These are phyloP conservation scores for Diplodia corticola DNA, from an alignment of 2,329 filamentous ascomycete genomes.

Conservation along the genomic window DNA sequence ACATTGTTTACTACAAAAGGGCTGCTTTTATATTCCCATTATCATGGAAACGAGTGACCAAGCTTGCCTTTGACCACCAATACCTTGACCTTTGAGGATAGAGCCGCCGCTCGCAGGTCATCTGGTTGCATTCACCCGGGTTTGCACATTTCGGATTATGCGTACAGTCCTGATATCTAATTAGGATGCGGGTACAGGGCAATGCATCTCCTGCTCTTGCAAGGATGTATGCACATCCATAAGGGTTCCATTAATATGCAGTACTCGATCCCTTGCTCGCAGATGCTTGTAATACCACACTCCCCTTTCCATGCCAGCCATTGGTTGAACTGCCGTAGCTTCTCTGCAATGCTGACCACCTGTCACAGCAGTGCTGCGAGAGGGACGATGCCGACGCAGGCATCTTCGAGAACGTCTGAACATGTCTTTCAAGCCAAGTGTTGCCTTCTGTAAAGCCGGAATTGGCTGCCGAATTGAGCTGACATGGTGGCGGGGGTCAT, in stretches of 20 bases:
- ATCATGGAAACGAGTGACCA: no score
- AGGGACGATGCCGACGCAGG: no score
- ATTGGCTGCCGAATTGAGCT: background rate
- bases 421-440: background rate
- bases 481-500: no score
- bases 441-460: background rate
- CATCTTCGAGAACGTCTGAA: background rate
- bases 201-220: background rate
- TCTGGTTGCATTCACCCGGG: background rate
- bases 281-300: background rate
- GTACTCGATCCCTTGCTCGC: background rate
- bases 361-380: background rate
- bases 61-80: no score
- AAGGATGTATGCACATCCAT: background rate
- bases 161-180: background rate
- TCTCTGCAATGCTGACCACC: background rate
- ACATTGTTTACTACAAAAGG: no score
- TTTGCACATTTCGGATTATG: no score
- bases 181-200: no score
- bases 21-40: no score
- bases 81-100: no score
- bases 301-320: background rate
- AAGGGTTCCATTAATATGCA: background rate
- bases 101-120: no score
- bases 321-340: background rate